Evolutionary conservation across 139 green algal genomes (phyloP).

Genomic region (Zygnema circumcarinatum): DNA sequence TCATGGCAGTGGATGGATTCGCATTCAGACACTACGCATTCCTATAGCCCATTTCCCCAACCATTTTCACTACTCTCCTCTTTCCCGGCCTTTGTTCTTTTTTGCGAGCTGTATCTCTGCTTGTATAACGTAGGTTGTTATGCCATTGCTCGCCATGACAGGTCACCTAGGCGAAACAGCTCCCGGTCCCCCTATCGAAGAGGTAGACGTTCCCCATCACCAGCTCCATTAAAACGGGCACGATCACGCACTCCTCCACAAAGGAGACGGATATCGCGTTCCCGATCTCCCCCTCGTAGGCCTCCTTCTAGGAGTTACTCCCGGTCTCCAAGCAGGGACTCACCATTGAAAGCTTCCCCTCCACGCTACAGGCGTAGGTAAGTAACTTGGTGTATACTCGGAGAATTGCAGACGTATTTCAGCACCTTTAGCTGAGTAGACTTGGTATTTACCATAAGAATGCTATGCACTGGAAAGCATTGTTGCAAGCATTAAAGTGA

Average conservation of each 20-base stretch:
- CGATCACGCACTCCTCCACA: neutral
- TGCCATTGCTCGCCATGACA: neutral
- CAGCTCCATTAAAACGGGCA: neutral
- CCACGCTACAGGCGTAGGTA: neutral
- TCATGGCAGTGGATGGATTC: too few species aligned
- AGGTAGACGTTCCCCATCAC: neutral
- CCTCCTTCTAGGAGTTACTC: neutral
- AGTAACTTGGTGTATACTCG: too few species aligned
- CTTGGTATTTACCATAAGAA: too few species aligned
- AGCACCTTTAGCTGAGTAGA: too few species aligned
- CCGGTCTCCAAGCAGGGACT: neutral
- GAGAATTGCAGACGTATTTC: too few species aligned
- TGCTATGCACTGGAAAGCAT: too few species aligned
- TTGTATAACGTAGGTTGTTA: neutral
- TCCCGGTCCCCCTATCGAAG: neutral
- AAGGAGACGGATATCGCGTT: neutral
- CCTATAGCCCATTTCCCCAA: too few species aligned
- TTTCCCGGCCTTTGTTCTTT: neutral
- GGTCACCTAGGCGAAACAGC: neutral
- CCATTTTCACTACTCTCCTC: too few species aligned
- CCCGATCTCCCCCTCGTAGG: neutral
- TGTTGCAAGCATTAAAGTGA: too few species aligned
- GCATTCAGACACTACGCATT: too few species aligned
- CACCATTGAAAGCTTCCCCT: neutral
- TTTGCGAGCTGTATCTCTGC: neutral